Conservation (phyloP, 1,284 basidiomycete species). For the Tilletia horrida region DNA sequence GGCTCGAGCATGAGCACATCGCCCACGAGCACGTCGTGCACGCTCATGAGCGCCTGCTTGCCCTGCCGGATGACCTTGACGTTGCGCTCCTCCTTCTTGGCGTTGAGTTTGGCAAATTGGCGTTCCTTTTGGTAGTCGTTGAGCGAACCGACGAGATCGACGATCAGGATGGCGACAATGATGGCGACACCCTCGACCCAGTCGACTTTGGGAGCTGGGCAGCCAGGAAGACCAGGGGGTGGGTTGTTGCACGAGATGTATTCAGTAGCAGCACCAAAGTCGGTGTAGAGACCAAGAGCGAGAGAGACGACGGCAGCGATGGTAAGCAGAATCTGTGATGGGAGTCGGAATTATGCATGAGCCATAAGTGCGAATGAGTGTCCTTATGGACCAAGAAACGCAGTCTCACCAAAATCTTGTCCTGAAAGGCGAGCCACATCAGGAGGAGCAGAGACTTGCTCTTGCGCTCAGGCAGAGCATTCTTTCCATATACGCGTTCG, state of each 20-base stretch:
- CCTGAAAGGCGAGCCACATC: slow-evolving; percentile 92
- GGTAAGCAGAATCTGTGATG: slow-evolving; percentile 72
- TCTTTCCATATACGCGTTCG: slow-evolving; percentile 69
- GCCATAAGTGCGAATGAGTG: slow-evolving; percentile 19
- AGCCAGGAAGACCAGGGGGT: slow-evolving; percentile 40
- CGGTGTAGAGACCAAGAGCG: slow-evolving; percentile 88
- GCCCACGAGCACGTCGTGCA: slow-evolving; percentile 82
- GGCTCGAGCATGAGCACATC: slow-evolving; percentile 89
- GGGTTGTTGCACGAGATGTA: slow-evolving; percentile 58
- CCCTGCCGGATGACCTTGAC: slow-evolving; percentile 88
- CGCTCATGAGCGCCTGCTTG: slow-evolving; percentile 74
- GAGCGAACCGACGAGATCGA: slow-evolving; percentile 68
- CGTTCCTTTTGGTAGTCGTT: slow-evolving; percentile 97
- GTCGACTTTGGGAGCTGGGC: slow-evolving; percentile 60
- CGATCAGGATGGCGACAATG: slow-evolving; percentile 72
- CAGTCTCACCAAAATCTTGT: slow-evolving; percentile 78
- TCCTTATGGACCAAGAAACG: slow-evolving; percentile 25
- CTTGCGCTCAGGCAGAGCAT: slow-evolving; percentile 72
- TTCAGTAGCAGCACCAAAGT: slow-evolving; percentile 71
- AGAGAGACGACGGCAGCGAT: slow-evolving; percentile 89
- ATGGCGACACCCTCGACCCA: slow-evolving; percentile 99
- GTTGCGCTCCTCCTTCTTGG: slow-evolving; percentile 89
- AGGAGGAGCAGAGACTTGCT: slow-evolving; percentile 76
- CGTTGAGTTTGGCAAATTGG: slow-evolving; percentile 87
- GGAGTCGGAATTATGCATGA: too few relatives aligned